Conservation (phyloP, 1,139 yeast species). For the Scheffersomyces cryptocercus region DNA sequence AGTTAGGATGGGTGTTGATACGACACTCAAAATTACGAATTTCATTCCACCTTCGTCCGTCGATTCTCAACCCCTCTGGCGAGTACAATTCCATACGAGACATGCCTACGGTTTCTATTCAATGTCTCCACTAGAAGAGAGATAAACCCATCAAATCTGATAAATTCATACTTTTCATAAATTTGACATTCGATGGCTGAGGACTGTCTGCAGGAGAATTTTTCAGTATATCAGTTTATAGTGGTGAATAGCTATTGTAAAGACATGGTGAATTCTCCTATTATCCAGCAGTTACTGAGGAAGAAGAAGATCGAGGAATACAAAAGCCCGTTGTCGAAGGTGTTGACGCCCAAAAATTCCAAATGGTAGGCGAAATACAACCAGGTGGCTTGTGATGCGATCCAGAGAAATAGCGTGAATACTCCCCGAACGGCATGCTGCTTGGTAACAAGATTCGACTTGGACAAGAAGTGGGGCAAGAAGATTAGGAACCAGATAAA, state of each 20-base stretch:
- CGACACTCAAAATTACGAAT: constrained; percentile 77
- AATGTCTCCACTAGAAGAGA: no score
- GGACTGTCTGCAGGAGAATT: no score
- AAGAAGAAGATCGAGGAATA: constrained; percentile 67
- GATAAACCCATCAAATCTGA: no score
- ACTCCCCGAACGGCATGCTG: constrained; percentile 32
- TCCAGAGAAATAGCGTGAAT: constrained; percentile 57
- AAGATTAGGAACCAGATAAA: constrained; percentile 91
- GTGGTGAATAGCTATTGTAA: no score
- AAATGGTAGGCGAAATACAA: constrained; percentile 72
- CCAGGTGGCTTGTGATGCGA: constrained; percentile 75
- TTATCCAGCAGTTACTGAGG: constrained; percentile 61
- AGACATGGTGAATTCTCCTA: constrained; percentile 30
- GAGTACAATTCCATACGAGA: constrained; percentile 80
- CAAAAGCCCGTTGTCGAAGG: constrained; percentile 65
- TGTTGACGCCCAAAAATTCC: constrained; percentile 74
- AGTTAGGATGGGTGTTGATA: constrained; percentile 82
- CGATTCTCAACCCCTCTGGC: constrained; percentile 89
- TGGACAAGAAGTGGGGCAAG: constrained; percentile 66
- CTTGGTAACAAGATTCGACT: constrained; percentile 34
- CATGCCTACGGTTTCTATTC: background rate
- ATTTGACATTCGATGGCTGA: no score
- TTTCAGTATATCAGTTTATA: no score
- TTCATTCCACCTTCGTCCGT: constrained; percentile 96
- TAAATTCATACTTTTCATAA: no score